Evolutionary conservation across 805 yeast species (phyloP), one percentile per base, ranked within the genome.

Genomic region (Candida montana): DNA sequence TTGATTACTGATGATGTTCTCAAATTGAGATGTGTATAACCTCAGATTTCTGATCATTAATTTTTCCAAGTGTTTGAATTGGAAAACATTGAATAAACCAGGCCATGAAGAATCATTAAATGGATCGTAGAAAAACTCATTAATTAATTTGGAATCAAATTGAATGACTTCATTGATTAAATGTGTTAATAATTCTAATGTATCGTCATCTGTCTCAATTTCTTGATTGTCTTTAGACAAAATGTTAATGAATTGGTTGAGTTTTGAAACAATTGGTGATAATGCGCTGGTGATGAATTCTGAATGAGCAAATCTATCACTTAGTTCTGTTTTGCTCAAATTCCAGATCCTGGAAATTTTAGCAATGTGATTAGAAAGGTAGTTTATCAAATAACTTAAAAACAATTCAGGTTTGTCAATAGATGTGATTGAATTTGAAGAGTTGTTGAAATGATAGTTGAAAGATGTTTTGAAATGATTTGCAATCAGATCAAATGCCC

Each of bases 381-480:
- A 76, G 29, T 65, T 67, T 48, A 74, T 71, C n/a, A 69, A 59
- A 45, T 68, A 78, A 17, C 61, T 62, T 45, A 75, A 67, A 26
- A 78, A 75, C 63, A 75, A 67, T 51, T 78, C 81, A 35, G 76
- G 79, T 45, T 65, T 69, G 31, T 67, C 71, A 40, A 69, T 58
- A 44, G 68, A 66, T 53, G 64, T 72, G 3, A 76, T 71, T 3
- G 68, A 72, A 40, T 55, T 65, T 31, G 61, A 54, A 5, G 62
- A 56, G 41, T 26, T 26, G 29, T 69, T 68, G 59, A 78, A 78
- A 53, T 78, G 83, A 55, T 69, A 79, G 31, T 72, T 64, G 53
- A 78, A 79, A 38, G 81, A 65, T 7, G 66, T 53, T 13, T 61
- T 55, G 46, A 77, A 68, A 30, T 75, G 75, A 21, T 66, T 59